These are phyloP conservation scores for Phytophthora vignae DNA, from an alignment of 352 stramenopile species.

Conservation along the genomic window DNA sequence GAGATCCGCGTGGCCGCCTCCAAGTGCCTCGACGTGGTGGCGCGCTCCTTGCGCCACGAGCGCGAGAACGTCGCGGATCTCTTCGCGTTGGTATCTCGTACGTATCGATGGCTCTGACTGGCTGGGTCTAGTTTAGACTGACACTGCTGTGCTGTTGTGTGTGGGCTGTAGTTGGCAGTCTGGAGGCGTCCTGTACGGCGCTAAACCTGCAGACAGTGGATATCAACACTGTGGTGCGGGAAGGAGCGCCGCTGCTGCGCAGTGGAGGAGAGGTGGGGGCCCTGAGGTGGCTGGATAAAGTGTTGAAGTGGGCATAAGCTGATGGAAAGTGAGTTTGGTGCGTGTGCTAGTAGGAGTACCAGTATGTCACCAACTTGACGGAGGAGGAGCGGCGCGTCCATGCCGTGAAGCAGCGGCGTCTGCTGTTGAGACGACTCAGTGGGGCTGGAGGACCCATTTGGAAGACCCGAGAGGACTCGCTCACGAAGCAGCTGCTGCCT, in stretches of 20 bases:
- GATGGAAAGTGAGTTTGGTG: neutral
- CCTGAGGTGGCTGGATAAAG: neutral
- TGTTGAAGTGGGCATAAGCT: neutral
- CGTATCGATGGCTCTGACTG: neutral
- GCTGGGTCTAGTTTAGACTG: neutral
- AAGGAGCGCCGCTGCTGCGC: constrained; percentile 73
- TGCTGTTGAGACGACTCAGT: constrained; percentile 76
- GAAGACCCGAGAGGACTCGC: constrained; percentile 64
- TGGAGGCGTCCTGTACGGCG: constrained; percentile 42
- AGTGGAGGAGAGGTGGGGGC: constrained; percentile 75
- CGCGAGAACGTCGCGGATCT: constrained; percentile 40
- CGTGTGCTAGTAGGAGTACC: constrained; percentile 65
- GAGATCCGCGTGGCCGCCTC: constrained; percentile 77
- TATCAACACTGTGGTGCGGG: constrained; percentile 57
- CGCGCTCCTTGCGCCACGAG: constrained; percentile 44
- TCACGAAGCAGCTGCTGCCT: constrained; percentile 72
- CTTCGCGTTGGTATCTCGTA: constrained; percentile 62
- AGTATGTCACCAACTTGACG: constrained; percentile 69
- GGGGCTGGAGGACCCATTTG: constrained; percentile 59
- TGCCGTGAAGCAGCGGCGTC: constrained; percentile 66
- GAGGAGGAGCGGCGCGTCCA: constrained; percentile 60
- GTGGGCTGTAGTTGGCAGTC: constrained; percentile 51
- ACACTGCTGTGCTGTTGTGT: neutral
- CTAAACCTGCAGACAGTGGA: constrained; percentile 70
- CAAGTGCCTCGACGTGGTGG: constrained; percentile 69